A percentile compares a stretch with the other conserved stretches of the same genome.
Conservation (phyloP, 805 yeast genomes). For the Ogataea nitratoaversa region DNA sequence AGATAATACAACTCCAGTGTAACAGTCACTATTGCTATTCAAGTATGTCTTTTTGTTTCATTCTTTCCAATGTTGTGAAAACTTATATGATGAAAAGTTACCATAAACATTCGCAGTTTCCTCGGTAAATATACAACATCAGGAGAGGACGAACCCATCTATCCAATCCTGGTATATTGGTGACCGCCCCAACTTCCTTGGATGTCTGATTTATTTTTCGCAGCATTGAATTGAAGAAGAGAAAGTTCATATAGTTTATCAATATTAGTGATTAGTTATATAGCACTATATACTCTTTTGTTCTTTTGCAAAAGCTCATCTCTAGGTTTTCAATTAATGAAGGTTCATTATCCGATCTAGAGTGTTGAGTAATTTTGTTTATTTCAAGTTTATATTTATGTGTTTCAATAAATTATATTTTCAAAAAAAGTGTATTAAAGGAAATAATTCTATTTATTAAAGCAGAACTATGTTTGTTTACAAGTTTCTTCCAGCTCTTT, state of each 20-base stretch:
- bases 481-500: conserved; percentile 56
- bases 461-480: conserved; percentile 35
- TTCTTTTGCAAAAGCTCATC: no score
- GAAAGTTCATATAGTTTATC: no score
- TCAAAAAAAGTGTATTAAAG: neutral
- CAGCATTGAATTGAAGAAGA: neutral
- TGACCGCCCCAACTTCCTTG: conserved; percentile 90
- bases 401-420: neutral
- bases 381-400: neutral
- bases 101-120: conserved; percentile 92
- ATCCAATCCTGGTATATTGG: conserved; percentile 59
- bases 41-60: neutral
- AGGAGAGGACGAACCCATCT: conserved; percentile 56
- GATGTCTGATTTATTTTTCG: conserved; percentile 68
- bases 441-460: neutral
- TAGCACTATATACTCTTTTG: no score
- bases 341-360: conserved; percentile 2
- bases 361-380: neutral
- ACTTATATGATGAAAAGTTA: conserved; percentile 65
- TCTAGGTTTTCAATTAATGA: conserved; percentile 7
- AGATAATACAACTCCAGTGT: neutral
- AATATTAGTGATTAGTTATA: no score
- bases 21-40: no score
- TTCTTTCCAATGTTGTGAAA: neutral
- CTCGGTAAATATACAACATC: conserved; percentile 80